phyloP scores from a whole-genome alignment of 768 basidiomycete species.

The Galerina marginata region DNA sequence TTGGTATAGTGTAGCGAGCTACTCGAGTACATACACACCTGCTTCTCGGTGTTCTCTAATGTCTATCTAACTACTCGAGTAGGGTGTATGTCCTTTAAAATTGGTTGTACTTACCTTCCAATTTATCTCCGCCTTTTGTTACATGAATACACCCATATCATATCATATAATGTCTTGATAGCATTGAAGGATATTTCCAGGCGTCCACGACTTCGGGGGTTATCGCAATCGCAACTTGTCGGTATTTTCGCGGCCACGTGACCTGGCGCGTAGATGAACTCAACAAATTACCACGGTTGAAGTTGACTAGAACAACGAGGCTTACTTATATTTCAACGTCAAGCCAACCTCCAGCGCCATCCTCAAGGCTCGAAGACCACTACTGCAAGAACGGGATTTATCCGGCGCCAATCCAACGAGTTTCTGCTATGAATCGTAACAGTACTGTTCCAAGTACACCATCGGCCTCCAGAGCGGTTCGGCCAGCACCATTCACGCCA shows the following conservation, averaged over 20 bases:
- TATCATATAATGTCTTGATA: too few relatives aligned
- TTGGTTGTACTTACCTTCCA: too few relatives aligned
- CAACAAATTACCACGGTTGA: constrained; percentile 23
- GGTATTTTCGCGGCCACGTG: constrained; percentile 11
- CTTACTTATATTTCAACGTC: constrained; percentile 5
- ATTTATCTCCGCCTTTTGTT: too few relatives aligned
- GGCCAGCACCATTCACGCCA: constrained; percentile 58
- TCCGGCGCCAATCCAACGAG: not conserved
- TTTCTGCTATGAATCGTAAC: constrained; percentile 19
- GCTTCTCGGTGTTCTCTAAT: too few relatives aligned
- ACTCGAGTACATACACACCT: too few relatives aligned
- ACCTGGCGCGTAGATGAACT: constrained; percentile 11
- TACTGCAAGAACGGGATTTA: not conserved
- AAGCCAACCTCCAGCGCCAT: not conserved
- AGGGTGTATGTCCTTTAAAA: too few relatives aligned
- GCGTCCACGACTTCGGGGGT: too few relatives aligned
- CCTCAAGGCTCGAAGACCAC: not conserved
- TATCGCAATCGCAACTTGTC: too few relatives aligned
- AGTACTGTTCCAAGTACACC: constrained; percentile 32
- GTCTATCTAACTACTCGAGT: too few relatives aligned
- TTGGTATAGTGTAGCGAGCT: too few relatives aligned
- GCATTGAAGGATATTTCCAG: too few relatives aligned
- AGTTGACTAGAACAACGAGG: constrained; percentile 12
- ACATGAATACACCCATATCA: too few relatives aligned
- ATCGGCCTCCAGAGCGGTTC: constrained; percentile 41